phyloP scores from a whole-genome alignment of 768 basidiomycete species.

The Pleurotus sapidus region DNA sequence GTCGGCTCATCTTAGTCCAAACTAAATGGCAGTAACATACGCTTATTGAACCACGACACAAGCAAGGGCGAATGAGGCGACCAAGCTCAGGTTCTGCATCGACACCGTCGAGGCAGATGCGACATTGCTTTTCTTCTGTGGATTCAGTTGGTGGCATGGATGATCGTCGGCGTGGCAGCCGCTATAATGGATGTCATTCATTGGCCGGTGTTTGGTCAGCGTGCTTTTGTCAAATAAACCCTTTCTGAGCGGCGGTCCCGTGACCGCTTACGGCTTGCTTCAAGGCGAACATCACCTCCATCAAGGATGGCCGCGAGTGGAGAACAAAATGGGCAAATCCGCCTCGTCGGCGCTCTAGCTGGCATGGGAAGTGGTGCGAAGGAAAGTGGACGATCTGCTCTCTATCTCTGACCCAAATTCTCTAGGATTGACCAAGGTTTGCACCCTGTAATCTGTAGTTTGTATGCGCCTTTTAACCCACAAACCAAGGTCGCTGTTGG shows the following conservation, averaged over 20 bases:
- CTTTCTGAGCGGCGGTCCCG: background rate
- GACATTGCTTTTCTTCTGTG: slow-evolving; percentile 63
- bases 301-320: background rate
- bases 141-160: background rate
- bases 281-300: background rate
- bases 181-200: too few relatives aligned
- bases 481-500: slow-evolving; percentile 58
- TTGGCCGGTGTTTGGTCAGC: background rate
- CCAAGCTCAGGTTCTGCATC: slow-evolving; percentile 62
- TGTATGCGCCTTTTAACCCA: too few relatives aligned
- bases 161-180: background rate
- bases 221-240: background rate
- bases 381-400: too few relatives aligned
- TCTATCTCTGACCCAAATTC: too few relatives aligned
- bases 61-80: slow-evolving; percentile 77
- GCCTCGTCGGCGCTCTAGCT: slow-evolving; percentile 54
- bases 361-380: slow-evolving; percentile 57
- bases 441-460: background rate
- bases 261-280: background rate
- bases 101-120: slow-evolving; percentile 77
- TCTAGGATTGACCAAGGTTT: slow-evolving; percentile 51
- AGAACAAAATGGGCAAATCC: slow-evolving; percentile 31
- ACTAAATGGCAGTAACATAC: slow-evolving; percentile 22
- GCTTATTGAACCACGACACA: slow-evolving; percentile 78
- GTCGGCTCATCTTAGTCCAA: slow-evolving; percentile 11